These are phyloP conservation scores for Termitomyces sp. DNA, from an alignment of 768 basidiomycete genomes.

Conservation along the genomic window DNA sequence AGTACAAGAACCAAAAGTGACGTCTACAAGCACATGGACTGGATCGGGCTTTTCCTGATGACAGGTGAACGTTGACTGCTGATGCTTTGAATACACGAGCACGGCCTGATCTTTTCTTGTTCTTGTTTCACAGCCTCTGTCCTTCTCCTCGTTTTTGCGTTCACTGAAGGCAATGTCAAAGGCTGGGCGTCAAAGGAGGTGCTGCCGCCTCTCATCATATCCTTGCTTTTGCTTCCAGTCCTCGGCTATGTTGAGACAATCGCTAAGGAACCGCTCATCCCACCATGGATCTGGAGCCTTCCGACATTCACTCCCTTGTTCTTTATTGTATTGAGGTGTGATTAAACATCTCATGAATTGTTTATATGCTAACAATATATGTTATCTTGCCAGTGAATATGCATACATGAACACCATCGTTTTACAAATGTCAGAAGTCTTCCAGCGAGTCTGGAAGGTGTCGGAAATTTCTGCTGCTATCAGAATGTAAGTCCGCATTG, in stretches of 20 bases:
- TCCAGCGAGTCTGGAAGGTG: constrained; percentile 35
- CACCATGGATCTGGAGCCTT: constrained; percentile 36
- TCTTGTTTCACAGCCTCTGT: constrained; percentile 14
- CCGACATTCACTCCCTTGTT: constrained; percentile 32
- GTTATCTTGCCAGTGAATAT: constrained; percentile 30
- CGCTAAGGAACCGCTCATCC: constrained; percentile 22
- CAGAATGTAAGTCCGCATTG: constrained; percentile 20
- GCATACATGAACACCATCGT: constrained; percentile 31
- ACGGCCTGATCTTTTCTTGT: not conserved
- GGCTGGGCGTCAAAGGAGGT: constrained; percentile 41
- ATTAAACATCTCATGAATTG: not conserved
- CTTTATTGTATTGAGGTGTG: constrained; percentile 7
- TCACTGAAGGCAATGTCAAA: constrained; percentile 35
- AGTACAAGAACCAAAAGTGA: constrained; percentile 18
- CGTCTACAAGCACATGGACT: constrained; percentile 5
- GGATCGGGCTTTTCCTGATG: constrained; percentile 17
- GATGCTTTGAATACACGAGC: constrained; percentile 10
- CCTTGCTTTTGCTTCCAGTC: constrained; percentile 27
- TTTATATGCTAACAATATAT: not conserved
- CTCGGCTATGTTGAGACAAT: constrained; percentile 26
- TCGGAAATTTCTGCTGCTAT: constrained; percentile 26
- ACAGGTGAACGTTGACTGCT: constrained; percentile 14
- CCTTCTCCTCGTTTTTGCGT: constrained; percentile 29
- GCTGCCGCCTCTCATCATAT: constrained; percentile 36
- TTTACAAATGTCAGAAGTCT: constrained; percentile 26